phyloP scores from a whole-genome alignment of 441 rosid species.

The Cnidoscolus chayamansa region DNA sequence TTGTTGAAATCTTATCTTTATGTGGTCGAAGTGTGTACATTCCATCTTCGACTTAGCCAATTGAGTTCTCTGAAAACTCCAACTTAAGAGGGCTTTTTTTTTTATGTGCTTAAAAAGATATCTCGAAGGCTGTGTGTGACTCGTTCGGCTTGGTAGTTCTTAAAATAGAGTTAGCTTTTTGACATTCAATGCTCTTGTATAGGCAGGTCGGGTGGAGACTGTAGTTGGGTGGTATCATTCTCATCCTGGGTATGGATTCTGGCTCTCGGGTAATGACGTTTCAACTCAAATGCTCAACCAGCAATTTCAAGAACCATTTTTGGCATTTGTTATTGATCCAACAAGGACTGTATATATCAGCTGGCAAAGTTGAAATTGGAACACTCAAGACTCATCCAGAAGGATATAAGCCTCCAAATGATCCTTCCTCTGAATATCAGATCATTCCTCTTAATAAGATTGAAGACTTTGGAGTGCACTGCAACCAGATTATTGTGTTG shows the following conservation, averaged over 20 bases:
- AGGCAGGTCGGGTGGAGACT: constrained; percentile 97
- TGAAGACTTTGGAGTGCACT: constrained; percentile 95
- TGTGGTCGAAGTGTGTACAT: no score
- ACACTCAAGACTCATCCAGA: constrained; percentile 96
- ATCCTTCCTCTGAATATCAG: constrained; percentile 92
- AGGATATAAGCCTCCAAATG: constrained; percentile 88
- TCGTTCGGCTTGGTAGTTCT: not conserved
- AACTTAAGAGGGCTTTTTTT: no score
- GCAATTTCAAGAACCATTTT: constrained; percentile 91
- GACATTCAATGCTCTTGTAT: constrained; percentile 11
- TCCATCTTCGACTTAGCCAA: not conserved
- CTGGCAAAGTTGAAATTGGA: constrained; percentile 99
- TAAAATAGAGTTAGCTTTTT: not conserved
- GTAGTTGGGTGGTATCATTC: constrained; percentile 99
- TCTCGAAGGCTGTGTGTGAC: no score
- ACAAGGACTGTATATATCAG: constrained; percentile 84
- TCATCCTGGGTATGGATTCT: constrained; percentile 97
- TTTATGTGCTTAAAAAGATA: no score
- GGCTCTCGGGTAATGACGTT: constrained; percentile 98
- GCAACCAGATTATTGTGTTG: constrained; percentile 69
- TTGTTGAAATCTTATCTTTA: not conserved
- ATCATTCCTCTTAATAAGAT: constrained; percentile 94
- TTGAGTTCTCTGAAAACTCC: not conserved
- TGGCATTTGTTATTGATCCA: constrained; percentile 97
- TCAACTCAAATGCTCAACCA: constrained; percentile 97